Evolutionary conservation across 176 grass and related monocot genomes (phyloP).

Genomic region (Cymbopogon citratus): DNA sequence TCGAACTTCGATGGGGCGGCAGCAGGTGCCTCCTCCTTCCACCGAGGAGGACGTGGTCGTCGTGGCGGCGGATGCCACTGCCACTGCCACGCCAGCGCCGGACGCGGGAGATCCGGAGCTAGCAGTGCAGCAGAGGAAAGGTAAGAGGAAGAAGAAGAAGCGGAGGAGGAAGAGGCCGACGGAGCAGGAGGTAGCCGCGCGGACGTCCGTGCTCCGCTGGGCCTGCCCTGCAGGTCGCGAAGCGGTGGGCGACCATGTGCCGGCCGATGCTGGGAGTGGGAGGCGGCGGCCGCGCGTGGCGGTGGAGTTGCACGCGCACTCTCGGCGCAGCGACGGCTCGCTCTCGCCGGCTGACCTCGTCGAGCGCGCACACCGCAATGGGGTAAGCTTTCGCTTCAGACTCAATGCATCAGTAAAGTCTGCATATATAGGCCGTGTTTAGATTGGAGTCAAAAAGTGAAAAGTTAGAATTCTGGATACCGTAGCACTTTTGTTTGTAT

Average conservation of each 20-base stretch:
- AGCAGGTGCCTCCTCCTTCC: slow-evolving; percentile 1
- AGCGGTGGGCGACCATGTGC: not conserved
- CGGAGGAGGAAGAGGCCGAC: slow-evolving; percentile 36
- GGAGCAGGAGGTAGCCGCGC: slow-evolving; percentile 54
- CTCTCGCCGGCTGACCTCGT: slow-evolving; percentile 67
- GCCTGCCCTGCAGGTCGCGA: slow-evolving; percentile 30
- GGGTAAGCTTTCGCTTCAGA: slow-evolving; percentile 38
- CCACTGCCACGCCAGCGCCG: not conserved
- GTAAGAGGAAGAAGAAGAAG: slow-evolving; percentile 9
- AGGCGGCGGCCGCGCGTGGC: slow-evolving; percentile 19
- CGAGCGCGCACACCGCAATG: slow-evolving; percentile 55
- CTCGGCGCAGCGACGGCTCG: slow-evolving; percentile 58
- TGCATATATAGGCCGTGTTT: too few species aligned
- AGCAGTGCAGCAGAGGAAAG: not conserved
- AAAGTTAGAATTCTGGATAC: too few species aligned
- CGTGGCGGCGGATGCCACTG: not conserved
- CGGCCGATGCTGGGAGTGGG: not conserved
- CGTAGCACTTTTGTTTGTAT: too few species aligned
- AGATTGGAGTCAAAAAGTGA: too few species aligned
- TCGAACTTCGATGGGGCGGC: not conserved
- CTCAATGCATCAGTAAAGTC: too few species aligned
- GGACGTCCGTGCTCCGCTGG: slow-evolving; percentile 53
- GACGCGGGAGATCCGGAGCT: too few species aligned
- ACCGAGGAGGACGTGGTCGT: not conserved
- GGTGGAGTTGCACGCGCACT: slow-evolving; percentile 77